phyloP scores from a whole-genome alignment of 192 early-diverging fungal genomes.

The Rhizophagus prolifer region DNA sequence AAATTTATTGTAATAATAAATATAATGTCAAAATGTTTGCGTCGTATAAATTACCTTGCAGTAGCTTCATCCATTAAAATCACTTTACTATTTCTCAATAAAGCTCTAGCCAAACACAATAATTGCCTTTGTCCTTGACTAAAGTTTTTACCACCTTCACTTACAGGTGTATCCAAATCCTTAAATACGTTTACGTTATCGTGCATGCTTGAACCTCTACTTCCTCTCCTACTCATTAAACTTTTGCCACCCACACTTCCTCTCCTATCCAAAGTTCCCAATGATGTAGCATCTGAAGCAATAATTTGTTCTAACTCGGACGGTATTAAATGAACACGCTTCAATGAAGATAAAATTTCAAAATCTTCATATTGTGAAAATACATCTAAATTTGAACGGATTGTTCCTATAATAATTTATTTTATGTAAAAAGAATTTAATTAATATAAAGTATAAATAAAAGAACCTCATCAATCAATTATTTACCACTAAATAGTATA shows the following conservation, averaged over 20 bases:
- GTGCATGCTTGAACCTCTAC: background rate
- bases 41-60: background rate
- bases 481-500: background rate
- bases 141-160: conserved; percentile 81
- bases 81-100: conserved; percentile 66
- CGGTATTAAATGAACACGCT: conserved; percentile 66
- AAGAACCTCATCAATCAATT: background rate
- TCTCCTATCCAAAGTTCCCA: conserved; percentile 6
- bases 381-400: conserved; percentile 88
- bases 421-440: background rate
- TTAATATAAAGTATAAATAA: background rate
- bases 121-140: conserved; percentile 80
- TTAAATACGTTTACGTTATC: conserved; percentile 32
- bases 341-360: conserved; percentile 73
- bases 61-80: conserved; percentile 55
- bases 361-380: conserved; percentile 76
- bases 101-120: conserved; percentile 75
- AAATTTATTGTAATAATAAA: background rate
- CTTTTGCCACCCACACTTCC: background rate
- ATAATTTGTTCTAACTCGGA: conserved; percentile 19
- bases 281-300: conserved; percentile 20
- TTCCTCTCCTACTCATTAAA: background rate
- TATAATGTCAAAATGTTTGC: background rate
- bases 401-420: conserved; percentile 36
- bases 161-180: conserved; percentile 72